Evolutionary conservation across 2,329 filamentous ascomycete species (phyloP), one percentile per base, ranked within the genome.

Genomic region (Pseudocercospora fijiensis): DNA sequence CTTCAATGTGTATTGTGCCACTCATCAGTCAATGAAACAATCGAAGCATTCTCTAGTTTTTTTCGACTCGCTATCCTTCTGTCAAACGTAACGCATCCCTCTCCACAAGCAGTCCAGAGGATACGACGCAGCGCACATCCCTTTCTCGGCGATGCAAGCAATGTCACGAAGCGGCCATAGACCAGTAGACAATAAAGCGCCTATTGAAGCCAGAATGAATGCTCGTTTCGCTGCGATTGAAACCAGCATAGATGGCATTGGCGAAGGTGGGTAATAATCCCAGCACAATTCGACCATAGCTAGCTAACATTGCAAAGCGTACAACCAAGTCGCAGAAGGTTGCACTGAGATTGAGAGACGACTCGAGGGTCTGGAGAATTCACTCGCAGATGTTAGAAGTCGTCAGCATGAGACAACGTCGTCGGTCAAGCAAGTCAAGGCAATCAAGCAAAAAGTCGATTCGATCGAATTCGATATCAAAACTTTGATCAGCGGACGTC

Each of bases 261-360:
- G 53, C 28, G 27, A 56, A 41, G 24, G 53, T 56, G 2, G 8
- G 27, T 2, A 24, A 30, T 27, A 8, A 9, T n/a, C 11, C 16
- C 26, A 4, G 26, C 16, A n/a, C 26, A n/a, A 53, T 26, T 1
- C 22, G 22, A 26, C 45, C 18, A 53, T 26, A 26, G 7, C 8
- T 18, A 53, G 45, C 49, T 53, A 28, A 53, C 24, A n/a, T 26
- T 27, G 8, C 11, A 28, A 20, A 56, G 53, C 53, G 16, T 56
- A 56, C 53, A 56, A 56, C 11, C 16, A 56, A 33, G 28, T 41
- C 20, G 53, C 53, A 2, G 53, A 56, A 37, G 53, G 53, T 8
- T 56, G 53, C 7, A 41, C 53, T 4, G 53, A 56, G 4, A 37
- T 56, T 13, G 53, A 33, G 10, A 5, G 4, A 11, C 53, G 53